These are phyloP conservation scores for Linnemannia zychae DNA, from an alignment of 192 early-diverging fungal genomes.

Conservation along the genomic window DNA sequence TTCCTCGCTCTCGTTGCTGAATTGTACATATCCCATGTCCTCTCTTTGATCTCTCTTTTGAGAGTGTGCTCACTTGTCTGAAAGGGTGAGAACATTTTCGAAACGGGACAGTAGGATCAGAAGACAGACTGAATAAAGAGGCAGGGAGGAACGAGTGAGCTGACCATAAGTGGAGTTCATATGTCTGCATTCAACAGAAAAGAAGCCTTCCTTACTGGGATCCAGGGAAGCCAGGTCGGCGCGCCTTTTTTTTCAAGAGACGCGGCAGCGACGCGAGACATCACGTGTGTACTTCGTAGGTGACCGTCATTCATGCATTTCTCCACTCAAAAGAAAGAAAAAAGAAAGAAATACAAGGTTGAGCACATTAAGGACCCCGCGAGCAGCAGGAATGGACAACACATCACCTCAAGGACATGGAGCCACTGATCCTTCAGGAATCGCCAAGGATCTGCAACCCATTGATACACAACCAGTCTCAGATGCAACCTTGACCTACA, in stretches of 20 bases:
- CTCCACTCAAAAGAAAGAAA: neutral
- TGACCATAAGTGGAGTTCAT: neutral
- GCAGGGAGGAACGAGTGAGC: neutral
- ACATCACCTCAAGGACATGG: neutral
- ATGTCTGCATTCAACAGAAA: neutral
- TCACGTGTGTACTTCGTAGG: neutral
- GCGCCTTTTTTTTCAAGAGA: neutral
- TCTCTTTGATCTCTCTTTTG: neutral
- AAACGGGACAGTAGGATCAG: neutral
- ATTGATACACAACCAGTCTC: neutral
- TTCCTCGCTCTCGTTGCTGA: neutral
- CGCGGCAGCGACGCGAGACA: neutral
- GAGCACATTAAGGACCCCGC: neutral
- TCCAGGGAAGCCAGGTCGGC: neutral
- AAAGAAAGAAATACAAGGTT: neutral
- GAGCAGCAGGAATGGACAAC: neutral
- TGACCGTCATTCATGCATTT: neutral
- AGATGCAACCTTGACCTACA: neutral
- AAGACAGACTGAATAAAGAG: neutral
- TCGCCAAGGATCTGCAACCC: neutral
- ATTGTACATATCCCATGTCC: neutral
- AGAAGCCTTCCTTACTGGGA: too few species aligned
- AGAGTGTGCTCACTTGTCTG: neutral
- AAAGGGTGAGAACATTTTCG: conserved; percentile 6
- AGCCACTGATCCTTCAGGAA: neutral